These are phyloP conservation scores for Fomes fomentarius DNA, from an alignment of 1,284 basidiomycete species.

Conservation along the genomic window DNA sequence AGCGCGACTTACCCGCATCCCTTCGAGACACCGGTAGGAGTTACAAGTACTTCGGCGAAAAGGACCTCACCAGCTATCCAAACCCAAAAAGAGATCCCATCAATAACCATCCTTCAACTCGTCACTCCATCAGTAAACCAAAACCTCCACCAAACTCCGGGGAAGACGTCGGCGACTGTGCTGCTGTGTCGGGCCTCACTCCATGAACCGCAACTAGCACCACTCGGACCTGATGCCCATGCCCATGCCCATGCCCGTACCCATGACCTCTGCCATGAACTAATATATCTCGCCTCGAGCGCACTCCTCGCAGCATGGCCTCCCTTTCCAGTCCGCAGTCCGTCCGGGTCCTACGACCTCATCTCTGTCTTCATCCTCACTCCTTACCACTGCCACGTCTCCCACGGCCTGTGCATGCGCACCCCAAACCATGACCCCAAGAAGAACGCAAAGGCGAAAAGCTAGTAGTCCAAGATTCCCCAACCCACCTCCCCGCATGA, in stretches of 20 bases:
- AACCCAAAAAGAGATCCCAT: slow-evolving; percentile 83
- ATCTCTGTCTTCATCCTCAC: slow-evolving; percentile 1
- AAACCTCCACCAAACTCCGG: slow-evolving; percentile 44
- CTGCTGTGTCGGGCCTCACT: slow-evolving; percentile 16
- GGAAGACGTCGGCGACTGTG: slow-evolving; percentile 19
- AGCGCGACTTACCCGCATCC: slow-evolving; percentile 89
- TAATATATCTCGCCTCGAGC: slow-evolving; percentile 20
- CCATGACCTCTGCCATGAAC: slow-evolving; percentile 19
- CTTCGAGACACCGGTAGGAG: slow-evolving; percentile 95
- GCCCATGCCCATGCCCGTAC: slow-evolving; percentile 13
- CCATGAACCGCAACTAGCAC: slow-evolving; percentile 4
- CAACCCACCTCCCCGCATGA: slow-evolving; percentile 99
- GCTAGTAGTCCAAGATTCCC: slow-evolving; percentile 67
- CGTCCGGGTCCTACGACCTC: slow-evolving; percentile 2
- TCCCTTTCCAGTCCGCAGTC: slow-evolving; percentile 1
- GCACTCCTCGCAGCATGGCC: slow-evolving; percentile 11
- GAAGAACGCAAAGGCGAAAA: slow-evolving; percentile 33
- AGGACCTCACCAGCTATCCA: slow-evolving; percentile 94
- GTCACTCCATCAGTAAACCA: slow-evolving; percentile 61
- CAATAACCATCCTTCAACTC: slow-evolving; percentile 79
- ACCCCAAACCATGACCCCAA: slow-evolving; percentile 14
- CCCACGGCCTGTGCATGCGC: slow-evolving; percentile 8
- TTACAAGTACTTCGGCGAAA: slow-evolving; percentile 97
- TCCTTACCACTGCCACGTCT: slow-evolving; percentile 6
- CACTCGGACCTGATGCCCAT: slow-evolving; percentile 6